Percentiles rank a stretch among this genome's conserved stretches.
Conservation (phyloP, 2,329 filamentous ascomycete genomes). For the Cercospora berteroae region DNA sequence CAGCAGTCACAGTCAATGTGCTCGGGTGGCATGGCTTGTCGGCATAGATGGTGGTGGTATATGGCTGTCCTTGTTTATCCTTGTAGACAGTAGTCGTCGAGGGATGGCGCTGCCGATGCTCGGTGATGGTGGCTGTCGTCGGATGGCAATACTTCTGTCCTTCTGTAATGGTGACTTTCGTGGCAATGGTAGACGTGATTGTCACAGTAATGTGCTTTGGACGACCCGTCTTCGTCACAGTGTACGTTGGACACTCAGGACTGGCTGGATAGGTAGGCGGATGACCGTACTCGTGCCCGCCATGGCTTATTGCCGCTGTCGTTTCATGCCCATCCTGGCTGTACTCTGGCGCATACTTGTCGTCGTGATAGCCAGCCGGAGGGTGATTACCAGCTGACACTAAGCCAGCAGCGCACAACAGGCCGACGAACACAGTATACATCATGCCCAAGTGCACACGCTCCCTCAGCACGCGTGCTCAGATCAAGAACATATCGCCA, state of each 20-base stretch:
- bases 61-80: neutral
- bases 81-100: neutral
- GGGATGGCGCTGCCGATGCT: neutral
- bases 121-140: neutral
- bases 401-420: neutral
- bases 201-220: neutral
- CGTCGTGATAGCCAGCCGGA: neutral
- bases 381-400: neutral
- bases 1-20: neutral
- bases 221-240: neutral
- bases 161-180: neutral
- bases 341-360: neutral
- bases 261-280: neutral
- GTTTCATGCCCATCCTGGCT: neutral
- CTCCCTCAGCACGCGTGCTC: neutral
- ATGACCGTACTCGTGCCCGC: neutral
- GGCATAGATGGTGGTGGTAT: neutral
- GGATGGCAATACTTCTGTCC: neutral
- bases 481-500: neutral
- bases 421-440: neutral
- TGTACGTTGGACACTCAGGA: neutral
- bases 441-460: neutral
- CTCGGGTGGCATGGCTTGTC: neutral
- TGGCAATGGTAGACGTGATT: neutral
- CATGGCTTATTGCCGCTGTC: neutral